A percentile compares a stretch with the other conserved stretches of the same genome.
These are phyloP conservation scores for Globisporangium uncinulatum DNA, from an alignment of 352 stramenopile species.

Conservation along the genomic window DNA sequence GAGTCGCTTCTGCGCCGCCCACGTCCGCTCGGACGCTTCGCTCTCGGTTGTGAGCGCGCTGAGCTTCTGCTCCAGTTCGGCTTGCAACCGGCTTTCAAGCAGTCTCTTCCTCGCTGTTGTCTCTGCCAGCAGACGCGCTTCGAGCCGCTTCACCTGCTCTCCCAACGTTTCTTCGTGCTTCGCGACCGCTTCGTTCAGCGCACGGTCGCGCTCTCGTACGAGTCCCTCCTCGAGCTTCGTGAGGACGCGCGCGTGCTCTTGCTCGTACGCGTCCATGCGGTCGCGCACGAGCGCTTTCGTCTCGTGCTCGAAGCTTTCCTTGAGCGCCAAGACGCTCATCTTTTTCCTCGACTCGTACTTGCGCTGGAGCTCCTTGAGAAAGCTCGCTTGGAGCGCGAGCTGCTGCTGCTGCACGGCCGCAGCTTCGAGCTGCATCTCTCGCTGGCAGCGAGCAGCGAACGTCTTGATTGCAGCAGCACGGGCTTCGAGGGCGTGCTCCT, in stretches of 20 bases:
- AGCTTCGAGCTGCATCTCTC: conserved; percentile 31
- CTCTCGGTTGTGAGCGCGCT: conserved; percentile 28
- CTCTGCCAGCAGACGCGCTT: conserved; percentile 30
- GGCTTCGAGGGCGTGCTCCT: conserved; percentile 24
- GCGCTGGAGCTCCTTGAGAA: conserved; percentile 49
- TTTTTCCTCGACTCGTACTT: conserved; percentile 66
- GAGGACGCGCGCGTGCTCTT: conserved; percentile 29
- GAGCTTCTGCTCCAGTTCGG: conserved; percentile 26
- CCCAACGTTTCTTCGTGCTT: conserved; percentile 32
- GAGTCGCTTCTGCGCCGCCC: conserved; percentile 40
- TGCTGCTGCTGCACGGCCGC: conserved; percentile 27
- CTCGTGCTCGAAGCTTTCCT: conserved; percentile 45
- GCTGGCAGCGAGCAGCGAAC: conserved; percentile 25
- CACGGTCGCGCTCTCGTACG: conserved; percentile 25
- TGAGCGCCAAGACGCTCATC: conserved; percentile 35
- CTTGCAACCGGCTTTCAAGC: conserved; percentile 26
- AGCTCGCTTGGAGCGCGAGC: conserved; percentile 20
- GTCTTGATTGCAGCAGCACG: conserved; percentile 30
- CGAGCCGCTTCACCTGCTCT: conserved; percentile 31
- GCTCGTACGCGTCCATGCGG: conserved; percentile 43
- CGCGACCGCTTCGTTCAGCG: conserved; percentile 25
- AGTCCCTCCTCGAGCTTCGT: conserved; percentile 21
- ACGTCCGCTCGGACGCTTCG: conserved; percentile 18
- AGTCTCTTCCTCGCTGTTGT: conserved; percentile 25
- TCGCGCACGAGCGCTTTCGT: conserved; percentile 34